Evolutionary conservation across 73 alveolate species (phyloP), one percentile per base, ranked within the genome.

Genomic region (Paramecium tetraurelia): DNA sequence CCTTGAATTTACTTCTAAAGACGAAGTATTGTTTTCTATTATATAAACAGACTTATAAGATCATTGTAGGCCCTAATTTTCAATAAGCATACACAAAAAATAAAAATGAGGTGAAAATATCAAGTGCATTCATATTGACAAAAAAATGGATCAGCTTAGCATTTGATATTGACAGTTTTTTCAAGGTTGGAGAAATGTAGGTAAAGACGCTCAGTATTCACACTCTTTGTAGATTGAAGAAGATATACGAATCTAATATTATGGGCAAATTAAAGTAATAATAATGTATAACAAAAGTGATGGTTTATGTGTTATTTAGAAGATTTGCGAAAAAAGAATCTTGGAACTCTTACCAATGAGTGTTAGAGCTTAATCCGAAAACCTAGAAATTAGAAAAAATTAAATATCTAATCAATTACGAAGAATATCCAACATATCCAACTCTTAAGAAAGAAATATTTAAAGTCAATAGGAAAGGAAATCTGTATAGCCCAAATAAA

Each of bases 141-240:
- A 29, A 75, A 11, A 75, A 75, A 75, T 75, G 87, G 87, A 75
- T 75, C 10, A 75, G 69, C 38, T 36, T 75, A 44, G 20, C 41
- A 9, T 75, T 75, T 75, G 87, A 75, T 75, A 22, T 75, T 5
- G 87, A 75, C 14, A 75, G 87, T 40, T 75, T 75, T 12, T 75
- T 75, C n/a, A 36, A 40, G 3, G 14, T 40, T 14, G 87, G 87
- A 75, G 59, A 75, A 12, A 31, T 33, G 41, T 36, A 75, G 38
- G 22, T 75, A 0, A 21, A 75, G 18, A 33, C 18, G 58, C 8
- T 75, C 5, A 36, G 38, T 20, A 75, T 75, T 2, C 20, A 75
- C 11, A 12, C 87, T 14, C 38, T 24, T n/a, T 33, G 68, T 75
- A 75, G 59, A 75, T 75, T 75, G 21, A 75, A 24, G 21, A 75